Base-by-base conservation (phyloP, 805 yeast genomes). In the Jamesozyma hellenica region DNA sequence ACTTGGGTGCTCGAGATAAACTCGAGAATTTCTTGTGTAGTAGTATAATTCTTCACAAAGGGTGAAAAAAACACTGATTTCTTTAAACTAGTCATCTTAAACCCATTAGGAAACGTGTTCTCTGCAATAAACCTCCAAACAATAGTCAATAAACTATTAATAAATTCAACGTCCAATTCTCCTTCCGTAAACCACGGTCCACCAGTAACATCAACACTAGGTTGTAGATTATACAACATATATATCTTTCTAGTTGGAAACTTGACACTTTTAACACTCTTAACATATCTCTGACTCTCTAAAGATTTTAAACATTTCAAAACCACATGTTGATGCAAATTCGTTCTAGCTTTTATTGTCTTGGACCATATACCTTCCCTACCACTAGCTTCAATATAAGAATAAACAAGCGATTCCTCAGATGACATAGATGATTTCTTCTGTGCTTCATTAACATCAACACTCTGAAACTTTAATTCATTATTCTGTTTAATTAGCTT, bases 181-280 rank as follows among this genome's bases (percentile, higher is more conserved):
- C 88, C 78, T 57, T 92, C 98, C 0, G 96, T 87, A 57, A 88
- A 92, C 98, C 98, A 92, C 4, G 97, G 97, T 4, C 98, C 98
- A 47, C 98, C 98, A 0, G 97, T 92, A 29, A 92, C 92, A 49
- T 90, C 97, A 26, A 85, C 79, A 3, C 94, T 82, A 4, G 98
- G 98, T 57, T 87, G 95, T 48, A 92, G 66, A 55, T 85, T 79
- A 58, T 88, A 90, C 39, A 92, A 70, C 97, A 92, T 92, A 62
- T 90, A 94, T 27, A 92, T 90, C 55, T 92, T 92, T 48, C 98
- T 72, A 1, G 96, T 90, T 12, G 97, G 96, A 60, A 75, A 79
- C 55, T 84, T 90, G 26, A 92, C 97, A 18, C 85, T 77, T 57
- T 92, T 90, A 56, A 92, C 86, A 44, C 83, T 73, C 59, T 92